Percentiles rank a stretch among this genome's conserved stretches.
phyloP scores from a whole-genome alignment of 495 filamentous ascomycete species.

The Cercophora newfieldiana region DNA sequence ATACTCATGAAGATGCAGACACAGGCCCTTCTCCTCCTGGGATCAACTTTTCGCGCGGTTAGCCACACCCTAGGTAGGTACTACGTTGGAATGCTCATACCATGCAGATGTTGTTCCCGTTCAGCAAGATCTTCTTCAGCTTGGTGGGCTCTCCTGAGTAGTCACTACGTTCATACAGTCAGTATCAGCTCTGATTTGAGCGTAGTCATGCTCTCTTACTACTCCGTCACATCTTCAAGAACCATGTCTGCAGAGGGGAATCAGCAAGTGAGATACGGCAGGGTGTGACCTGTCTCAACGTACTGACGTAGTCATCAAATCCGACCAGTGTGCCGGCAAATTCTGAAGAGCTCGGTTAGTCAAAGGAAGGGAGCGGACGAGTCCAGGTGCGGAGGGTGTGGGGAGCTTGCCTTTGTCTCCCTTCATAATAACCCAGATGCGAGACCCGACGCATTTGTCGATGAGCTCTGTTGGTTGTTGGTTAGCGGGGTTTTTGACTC shows the following conservation, averaged over 20 bases:
- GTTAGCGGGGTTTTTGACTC: not conserved
- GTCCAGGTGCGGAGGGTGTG: not conserved
- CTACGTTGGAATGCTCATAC: conserved; percentile 45
- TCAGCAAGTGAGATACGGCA: not conserved
- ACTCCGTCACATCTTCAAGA: conserved; percentile 93
- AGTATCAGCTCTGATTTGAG: not conserved
- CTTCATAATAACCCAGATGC: conserved; percentile 99
- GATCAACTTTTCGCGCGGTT: conserved; percentile 62
- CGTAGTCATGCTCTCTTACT: conserved; percentile 56
- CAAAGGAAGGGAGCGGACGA: not conserved
- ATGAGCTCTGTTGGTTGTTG: conserved; percentile 72
- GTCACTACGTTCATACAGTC: conserved; percentile 58
- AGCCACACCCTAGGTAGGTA: not conserved
- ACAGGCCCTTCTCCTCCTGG: conserved; percentile 81
- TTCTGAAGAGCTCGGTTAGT: conserved; percentile 54
- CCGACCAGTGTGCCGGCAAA: conserved; percentile 91
- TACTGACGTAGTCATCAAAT: conserved; percentile 99
- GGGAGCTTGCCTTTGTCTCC: conserved; percentile 79
- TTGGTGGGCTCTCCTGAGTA: conserved; percentile 83
- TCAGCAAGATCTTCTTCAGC: conserved; percentile 91
- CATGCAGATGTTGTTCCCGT: conserved; percentile 99
- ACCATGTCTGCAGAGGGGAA: conserved; percentile 77
- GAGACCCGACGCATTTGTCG: conserved; percentile 96
- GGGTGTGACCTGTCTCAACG: conserved; percentile 43
- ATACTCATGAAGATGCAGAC: conserved; percentile 23